Conservation (phyloP, 768 basidiomycete species). For the Tricholoma terreum region DNA sequence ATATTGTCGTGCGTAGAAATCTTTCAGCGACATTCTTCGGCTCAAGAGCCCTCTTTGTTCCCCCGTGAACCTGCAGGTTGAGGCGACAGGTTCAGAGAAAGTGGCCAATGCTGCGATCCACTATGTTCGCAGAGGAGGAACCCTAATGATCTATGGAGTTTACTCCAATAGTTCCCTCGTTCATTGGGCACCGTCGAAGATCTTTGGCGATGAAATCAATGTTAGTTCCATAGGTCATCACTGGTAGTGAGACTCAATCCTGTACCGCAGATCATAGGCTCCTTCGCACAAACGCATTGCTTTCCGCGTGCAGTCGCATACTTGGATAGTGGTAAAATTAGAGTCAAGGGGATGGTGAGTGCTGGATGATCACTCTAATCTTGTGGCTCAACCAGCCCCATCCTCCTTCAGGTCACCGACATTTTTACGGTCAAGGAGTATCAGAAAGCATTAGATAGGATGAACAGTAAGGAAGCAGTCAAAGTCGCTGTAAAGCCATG, state of each 20-base stretch:
- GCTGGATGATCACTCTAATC: background rate
- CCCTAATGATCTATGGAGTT: constrained; percentile 73
- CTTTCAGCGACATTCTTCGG: background rate
- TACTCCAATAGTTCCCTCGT: constrained; percentile 67
- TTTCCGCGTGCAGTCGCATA: constrained; percentile 79
- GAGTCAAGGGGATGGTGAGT: constrained; percentile 48
- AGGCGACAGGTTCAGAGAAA: constrained; percentile 72
- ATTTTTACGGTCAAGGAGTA: constrained; percentile 56
- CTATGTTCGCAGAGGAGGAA: constrained; percentile 70
- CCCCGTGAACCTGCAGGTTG: constrained; percentile 28
- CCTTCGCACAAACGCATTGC: constrained; percentile 73
- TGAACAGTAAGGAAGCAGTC: constrained; percentile 53
- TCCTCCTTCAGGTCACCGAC: constrained; percentile 43
- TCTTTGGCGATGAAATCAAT: constrained; percentile 71
- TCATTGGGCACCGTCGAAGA: constrained; percentile 72
- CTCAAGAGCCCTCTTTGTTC: background rate
- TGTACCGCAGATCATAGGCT: constrained; percentile 60
- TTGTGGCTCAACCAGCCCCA: background rate
- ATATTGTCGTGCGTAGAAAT: constrained; percentile 47
- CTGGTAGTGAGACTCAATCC: background rate
- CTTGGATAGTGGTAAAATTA: constrained; percentile 71
- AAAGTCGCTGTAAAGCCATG: constrained; percentile 49
- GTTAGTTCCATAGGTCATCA: constrained; percentile 24
- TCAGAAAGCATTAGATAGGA: constrained; percentile 63
- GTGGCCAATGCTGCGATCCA: constrained; percentile 71